phyloP scores from a whole-genome alignment of 2,329 filamentous ascomycete genomes.

The Cryoendolithus antarcticus region DNA sequence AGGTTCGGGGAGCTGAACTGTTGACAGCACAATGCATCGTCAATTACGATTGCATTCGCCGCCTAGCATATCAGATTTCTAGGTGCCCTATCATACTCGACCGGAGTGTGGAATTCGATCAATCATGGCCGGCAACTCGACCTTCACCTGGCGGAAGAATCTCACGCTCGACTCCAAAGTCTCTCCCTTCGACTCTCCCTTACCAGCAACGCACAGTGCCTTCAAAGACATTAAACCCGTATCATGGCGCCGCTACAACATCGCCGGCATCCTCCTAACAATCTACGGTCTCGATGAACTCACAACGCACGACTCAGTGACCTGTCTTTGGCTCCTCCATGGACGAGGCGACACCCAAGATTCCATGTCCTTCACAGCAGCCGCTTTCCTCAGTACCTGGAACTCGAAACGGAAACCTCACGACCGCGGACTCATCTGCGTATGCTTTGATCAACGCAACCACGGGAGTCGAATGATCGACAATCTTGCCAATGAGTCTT shows the following conservation, averaged over 20 bases:
- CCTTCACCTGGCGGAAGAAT: slow-evolving; percentile 21
- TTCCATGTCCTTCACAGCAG: slow-evolving; percentile 64
- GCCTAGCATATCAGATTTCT: too few species aligned
- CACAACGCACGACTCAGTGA: slow-evolving; percentile 38
- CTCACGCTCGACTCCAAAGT: slow-evolving; percentile 18
- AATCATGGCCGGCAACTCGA: slow-evolving; percentile 18
- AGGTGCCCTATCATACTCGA: too few species aligned
- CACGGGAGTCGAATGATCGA: slow-evolving; percentile 66
- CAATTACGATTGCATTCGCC: too few species aligned
- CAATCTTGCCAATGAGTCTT: slow-evolving; percentile 58
- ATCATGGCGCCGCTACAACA: slow-evolving; percentile 54
- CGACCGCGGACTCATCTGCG: slow-evolving; percentile 56
- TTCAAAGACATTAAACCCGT: slow-evolving; percentile 29
- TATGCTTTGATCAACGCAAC: slow-evolving; percentile 86
- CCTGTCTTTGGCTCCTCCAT: slow-evolving; percentile 86
- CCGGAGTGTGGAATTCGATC: background rate
- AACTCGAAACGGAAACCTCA: slow-evolving; percentile 30
- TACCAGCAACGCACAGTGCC: slow-evolving; percentile 18
- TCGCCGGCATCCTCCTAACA: slow-evolving; percentile 67
- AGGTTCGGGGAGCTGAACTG: too few species aligned
- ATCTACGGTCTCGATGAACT: slow-evolving; percentile 74
- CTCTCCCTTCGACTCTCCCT: slow-evolving; percentile 20
- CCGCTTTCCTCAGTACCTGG: slow-evolving; percentile 57
- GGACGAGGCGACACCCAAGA: slow-evolving; percentile 59
- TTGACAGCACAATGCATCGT: too few species aligned